Base-by-base conservation (phyloP, 805 yeast genomes). In the Schizosaccharomyces lindneri region DNA sequence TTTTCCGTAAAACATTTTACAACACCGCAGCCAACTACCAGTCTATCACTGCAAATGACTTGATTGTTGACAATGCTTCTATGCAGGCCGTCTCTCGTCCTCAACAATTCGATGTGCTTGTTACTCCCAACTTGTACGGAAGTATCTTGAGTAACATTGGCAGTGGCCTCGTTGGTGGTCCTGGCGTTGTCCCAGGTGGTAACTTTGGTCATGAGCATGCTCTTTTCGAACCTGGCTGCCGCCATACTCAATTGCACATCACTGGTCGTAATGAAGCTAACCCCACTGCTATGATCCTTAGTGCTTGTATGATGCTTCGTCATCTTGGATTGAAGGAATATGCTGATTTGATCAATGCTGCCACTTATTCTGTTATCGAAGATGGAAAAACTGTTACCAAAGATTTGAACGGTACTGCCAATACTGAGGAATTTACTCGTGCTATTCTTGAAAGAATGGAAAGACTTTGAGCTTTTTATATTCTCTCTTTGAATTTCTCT, bases 51-150 rank as follows among this genome's bases (percentile, higher is more conserved):
- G 87, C 83, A 68, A 83, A 82, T 74, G 95, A 89, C 75, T 86
- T 93, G 81, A 93, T 90, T 76, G 97, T 90, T 68, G 98, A 90
- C 76, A 90, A 90, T 73, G 97, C 97, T 65, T 87, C 97, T 64
- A 93, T 90, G 98, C 97, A 90, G 79, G 96, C 97, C 64, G 98
- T 90, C 65, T 89, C 97, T 63, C 80, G 84, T 75, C 97, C 97
- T 68, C 95, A 90, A 75, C 97, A 90, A 78, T 90, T 90, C 71
- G 97, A 93, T 73, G 97, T 93, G 63, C 80, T 90, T 76, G 97
- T 93, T 66, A 87, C 97, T 66, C 98, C 98, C 68, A 89, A 93
- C 80, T 81, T 90, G 78, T 90, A 90, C 80, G 98, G 98, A 77
- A 85, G 96, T 71, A 90, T 90, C 71, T 78, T 90, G 71, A 88